Base-by-base conservation (phyloP, 106 monocot genomes). In the Gastrodia elata region DNA sequence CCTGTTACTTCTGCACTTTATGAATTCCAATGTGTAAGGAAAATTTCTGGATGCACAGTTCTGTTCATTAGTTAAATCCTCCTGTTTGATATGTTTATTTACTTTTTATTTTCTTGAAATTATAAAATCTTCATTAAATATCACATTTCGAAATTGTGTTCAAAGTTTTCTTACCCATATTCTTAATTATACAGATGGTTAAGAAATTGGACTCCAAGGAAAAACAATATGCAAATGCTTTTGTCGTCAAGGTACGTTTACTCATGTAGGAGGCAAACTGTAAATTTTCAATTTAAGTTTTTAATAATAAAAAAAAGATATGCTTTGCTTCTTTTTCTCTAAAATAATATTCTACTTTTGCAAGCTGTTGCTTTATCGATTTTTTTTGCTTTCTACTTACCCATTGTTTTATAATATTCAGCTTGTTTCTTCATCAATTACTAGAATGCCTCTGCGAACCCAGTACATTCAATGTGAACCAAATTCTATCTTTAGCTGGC, bases 401-500 rank as follows among this genome's bases (percentile, higher is more conserved):
- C 22, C 30, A 0, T 44, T 61, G 4, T 61, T 30, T 61, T 25
- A 40, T 71, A 35, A 79, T 38, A 48, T 65, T 2, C 73, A 94
- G 94, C 88, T 94, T 83, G 57, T 94, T 67, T 86, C 85, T 65
- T 86, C 73, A 52, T 38, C 81, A 24, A 35, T 70, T 48, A 43
- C 68, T 43, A 22, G 39, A 71, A 82, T 78, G 76, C 83, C 94
- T 58, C 77, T 94, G 49, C 78, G 72, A 74, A 74, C 91, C 70
- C 83, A 82, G 43, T 89, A 86, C 76, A 73, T 72, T 68, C 42
- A 71, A 64, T 81, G n/a, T 0, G 83, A 89, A 36, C 79, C 87
- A 3, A 91, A 94, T 83, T 88, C 91, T 22, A 83, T 68, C 58
- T 68, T 73, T 38, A 87, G 70, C 57, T 94, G 94, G 94, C 71